Evolutionary conservation across 306 rosid species (phyloP).

Genomic region (Nissolia schottii): DNA sequence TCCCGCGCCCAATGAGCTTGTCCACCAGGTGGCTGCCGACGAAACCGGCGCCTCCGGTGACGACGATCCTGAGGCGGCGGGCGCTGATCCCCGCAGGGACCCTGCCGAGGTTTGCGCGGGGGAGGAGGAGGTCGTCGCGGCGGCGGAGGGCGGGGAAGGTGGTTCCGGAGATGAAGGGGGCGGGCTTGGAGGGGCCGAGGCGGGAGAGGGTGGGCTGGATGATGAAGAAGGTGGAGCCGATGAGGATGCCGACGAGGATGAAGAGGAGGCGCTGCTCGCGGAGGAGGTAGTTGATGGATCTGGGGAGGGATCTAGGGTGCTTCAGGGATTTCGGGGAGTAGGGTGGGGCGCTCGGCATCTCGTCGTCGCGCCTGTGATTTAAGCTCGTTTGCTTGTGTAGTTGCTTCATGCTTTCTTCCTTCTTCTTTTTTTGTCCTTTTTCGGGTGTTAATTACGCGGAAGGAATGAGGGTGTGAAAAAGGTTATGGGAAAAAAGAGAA

Average conservation of each 20-base stretch:
- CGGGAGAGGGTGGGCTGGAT: constrained; percentile 82
- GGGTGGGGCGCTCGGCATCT: constrained; percentile 35
- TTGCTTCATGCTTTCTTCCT: constrained; percentile 51
- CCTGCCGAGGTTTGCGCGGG: constrained; percentile 37
- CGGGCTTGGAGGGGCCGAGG: constrained; percentile 50
- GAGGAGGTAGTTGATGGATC: constrained; percentile 80
- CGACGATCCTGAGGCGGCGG: constrained; percentile 58
- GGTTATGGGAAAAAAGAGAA: too few species aligned
- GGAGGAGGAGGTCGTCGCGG: background rate
- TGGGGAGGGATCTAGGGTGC: constrained; percentile 75
- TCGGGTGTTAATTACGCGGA: background rate
- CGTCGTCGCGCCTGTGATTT: constrained; percentile 64
- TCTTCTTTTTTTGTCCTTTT: background rate
- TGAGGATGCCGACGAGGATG: constrained; percentile 75
- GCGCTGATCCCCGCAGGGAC: constrained; percentile 56
- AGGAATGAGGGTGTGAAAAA: background rate
- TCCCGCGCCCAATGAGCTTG: constrained; percentile 61
- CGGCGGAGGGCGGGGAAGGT: background rate
- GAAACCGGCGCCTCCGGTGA: constrained; percentile 89
- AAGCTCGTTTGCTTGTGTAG: constrained; percentile 56
- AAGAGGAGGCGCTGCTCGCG: constrained; percentile 86
- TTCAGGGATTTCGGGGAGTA: constrained; percentile 80
- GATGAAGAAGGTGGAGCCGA: constrained; percentile 92
- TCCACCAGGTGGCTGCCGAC: constrained; percentile 92
- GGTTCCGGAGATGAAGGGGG: constrained; percentile 22